Conservation (phyloP, 768 basidiomycete genomes). For the Amanita polypyramis region DNA sequence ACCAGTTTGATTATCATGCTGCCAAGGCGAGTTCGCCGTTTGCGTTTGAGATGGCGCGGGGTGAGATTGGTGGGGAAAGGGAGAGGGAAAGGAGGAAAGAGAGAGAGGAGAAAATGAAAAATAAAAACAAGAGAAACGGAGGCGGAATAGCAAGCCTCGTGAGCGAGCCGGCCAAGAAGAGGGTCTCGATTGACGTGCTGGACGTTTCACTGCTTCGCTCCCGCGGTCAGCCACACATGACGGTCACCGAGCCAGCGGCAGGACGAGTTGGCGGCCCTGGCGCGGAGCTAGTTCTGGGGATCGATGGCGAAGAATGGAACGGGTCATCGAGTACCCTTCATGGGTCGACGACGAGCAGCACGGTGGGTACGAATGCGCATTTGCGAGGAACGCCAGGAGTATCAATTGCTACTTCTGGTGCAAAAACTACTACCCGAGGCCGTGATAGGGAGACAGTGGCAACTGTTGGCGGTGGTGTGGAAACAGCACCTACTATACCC, state of each 20-base stretch:
- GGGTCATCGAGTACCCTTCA: too few relatives aligned
- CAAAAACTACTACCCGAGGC: too few relatives aligned
- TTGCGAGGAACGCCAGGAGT: too few relatives aligned
- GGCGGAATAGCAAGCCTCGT: background rate
- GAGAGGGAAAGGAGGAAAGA: constrained; percentile 5
- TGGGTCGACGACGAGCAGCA: too few relatives aligned
- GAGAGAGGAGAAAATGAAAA: constrained; percentile 5
- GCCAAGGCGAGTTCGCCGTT: constrained; percentile 12
- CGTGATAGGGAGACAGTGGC: too few relatives aligned
- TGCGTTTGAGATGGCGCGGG: constrained; percentile 1
- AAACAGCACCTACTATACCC: too few relatives aligned
- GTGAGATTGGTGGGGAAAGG: background rate
- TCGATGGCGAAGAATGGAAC: too few relatives aligned
- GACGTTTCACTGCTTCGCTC: background rate
- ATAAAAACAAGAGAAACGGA: background rate
- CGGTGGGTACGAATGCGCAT: too few relatives aligned
- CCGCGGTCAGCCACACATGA: background rate
- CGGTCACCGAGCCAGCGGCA: background rate
- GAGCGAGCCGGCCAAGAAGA: background rate
- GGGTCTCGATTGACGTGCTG: constrained; percentile 1
- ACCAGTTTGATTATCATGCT: constrained; percentile 14
- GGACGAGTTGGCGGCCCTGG: background rate
- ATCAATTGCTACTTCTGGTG: too few relatives aligned
- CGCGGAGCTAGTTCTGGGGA: background rate
- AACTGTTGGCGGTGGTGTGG: too few relatives aligned